Evolutionary conservation across 2,329 filamentous ascomycete species (phyloP).

Genomic region (Fusarium sp.): DNA sequence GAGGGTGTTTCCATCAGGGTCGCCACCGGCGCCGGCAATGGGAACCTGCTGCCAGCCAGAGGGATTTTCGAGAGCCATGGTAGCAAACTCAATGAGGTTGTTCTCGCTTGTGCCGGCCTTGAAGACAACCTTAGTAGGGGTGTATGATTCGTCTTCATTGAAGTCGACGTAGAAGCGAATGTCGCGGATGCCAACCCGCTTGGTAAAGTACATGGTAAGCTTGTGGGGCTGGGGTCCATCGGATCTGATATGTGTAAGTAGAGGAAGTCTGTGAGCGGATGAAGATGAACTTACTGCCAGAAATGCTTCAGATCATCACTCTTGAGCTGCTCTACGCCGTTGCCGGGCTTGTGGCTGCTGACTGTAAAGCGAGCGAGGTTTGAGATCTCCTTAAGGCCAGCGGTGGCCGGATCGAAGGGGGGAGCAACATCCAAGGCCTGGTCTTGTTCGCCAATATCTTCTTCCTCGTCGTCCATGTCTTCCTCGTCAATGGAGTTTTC

Average conservation of each 20-base stretch:
- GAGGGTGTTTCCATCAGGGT: slow-evolving; percentile 78
- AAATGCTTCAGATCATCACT: slow-evolving; percentile 79
- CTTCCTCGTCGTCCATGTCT: slow-evolving; percentile 51
- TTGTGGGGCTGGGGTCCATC: slow-evolving; percentile 87
- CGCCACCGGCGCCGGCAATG: slow-evolving; percentile 66
- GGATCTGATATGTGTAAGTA: slow-evolving; percentile 63
- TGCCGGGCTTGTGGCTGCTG: slow-evolving; percentile 84
- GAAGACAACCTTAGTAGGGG: slow-evolving; percentile 91
- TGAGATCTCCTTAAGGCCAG: slow-evolving; percentile 82
- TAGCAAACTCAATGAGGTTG: slow-evolving; percentile 88
- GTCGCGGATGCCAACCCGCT: slow-evolving; percentile 81
- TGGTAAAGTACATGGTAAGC: slow-evolving; percentile 87
- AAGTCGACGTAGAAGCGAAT: slow-evolving; percentile 93
- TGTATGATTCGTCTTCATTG: slow-evolving; percentile 94
- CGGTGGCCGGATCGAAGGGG: slow-evolving; percentile 67
- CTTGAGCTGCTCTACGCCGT: slow-evolving; percentile 80
- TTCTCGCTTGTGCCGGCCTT: slow-evolving; percentile 92
- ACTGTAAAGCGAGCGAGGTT: slow-evolving; percentile 87
- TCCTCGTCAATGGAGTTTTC: slow-evolving; percentile 52
- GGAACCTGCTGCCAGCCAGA: slow-evolving; percentile 93
- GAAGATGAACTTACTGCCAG: slow-evolving; percentile 76
- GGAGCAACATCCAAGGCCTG: slow-evolving; percentile 44
- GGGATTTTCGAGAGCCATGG: slow-evolving; percentile 82
- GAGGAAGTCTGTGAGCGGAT: neutral
- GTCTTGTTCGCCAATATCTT: slow-evolving; percentile 46